A percentile compares a stretch with the other conserved stretches of the same genome.
Conservation (phyloP, 306 rosid species). For the Quercus rubra region DNA sequence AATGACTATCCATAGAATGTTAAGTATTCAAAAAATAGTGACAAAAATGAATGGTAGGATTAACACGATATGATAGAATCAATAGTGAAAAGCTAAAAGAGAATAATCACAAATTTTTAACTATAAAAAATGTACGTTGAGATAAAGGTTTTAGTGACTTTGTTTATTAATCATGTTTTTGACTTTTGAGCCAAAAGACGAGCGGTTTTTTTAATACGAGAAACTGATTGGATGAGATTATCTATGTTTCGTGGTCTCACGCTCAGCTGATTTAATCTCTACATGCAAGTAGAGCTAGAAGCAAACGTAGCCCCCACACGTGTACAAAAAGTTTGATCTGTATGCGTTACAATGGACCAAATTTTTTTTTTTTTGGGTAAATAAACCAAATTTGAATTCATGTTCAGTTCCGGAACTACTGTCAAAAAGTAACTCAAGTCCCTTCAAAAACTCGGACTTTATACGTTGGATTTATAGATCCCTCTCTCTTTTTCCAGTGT, state of each 20-base stretch:
- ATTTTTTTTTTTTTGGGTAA: neutral
- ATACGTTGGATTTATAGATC: neutral
- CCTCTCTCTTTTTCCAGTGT: too few relatives aligned
- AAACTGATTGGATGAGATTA: neutral
- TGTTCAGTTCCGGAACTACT: constrained; percentile 6
- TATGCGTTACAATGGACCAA: neutral
- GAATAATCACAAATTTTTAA: too few relatives aligned
- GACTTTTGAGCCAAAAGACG: too few relatives aligned
- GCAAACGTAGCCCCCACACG: constrained; percentile 30
- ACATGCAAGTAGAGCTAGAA: neutral
- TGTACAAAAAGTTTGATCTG: neutral
- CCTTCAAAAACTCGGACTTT: neutral
- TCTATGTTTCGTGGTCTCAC: neutral
- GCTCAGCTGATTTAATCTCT: neutral
- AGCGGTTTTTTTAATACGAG: neutral
- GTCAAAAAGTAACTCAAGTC: neutral
- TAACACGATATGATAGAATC: too few relatives aligned
- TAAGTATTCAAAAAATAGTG: too few relatives aligned
- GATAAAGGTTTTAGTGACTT: too few relatives aligned
- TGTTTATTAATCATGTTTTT: too few relatives aligned
- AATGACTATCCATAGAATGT: too few relatives aligned
- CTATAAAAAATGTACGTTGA: too few relatives aligned
- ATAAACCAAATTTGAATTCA: constrained; percentile 6
- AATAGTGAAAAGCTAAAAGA: too few relatives aligned
- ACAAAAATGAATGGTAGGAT: too few relatives aligned